Conservation (phyloP, 148 eudicot genomes). For the Camellia lanceoleosa region DNA sequence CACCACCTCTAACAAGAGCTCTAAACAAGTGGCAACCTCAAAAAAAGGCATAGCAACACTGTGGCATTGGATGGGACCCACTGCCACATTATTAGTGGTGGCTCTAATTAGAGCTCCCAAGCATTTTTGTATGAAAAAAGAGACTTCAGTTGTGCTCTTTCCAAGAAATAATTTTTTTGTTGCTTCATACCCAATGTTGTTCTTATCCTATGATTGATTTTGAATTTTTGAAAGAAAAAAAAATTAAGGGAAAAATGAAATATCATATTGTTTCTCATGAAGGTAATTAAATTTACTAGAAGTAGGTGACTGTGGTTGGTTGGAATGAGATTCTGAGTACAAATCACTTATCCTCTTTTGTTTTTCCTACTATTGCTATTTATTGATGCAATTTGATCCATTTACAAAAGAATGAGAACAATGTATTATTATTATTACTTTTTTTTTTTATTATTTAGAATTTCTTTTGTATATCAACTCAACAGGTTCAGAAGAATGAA, state of each 20-base stretch:
- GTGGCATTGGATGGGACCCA: too few species aligned
- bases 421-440: neutral
- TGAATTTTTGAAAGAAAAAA: too few species aligned
- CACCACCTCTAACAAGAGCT: too few species aligned
- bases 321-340: neutral
- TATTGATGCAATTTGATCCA: neutral
- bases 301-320: neutral
- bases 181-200: neutral
- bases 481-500: slow-evolving; percentile 10
- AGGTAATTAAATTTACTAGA: neutral
- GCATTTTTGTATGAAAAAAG: neutral
- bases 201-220: too few species aligned
- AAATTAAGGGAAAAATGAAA: too few species aligned
- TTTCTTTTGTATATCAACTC: neutral
- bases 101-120: too few species aligned
- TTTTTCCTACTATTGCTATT: neutral
- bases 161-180: neutral
- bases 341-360: neutral
- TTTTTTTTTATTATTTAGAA: neutral
- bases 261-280: neutral
- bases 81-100: too few species aligned
- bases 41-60: too few species aligned
- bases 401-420: neutral
- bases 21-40: too few species aligned
- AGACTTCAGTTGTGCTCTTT: neutral